Evolutionary conservation across 2,329 filamentous ascomycete species (phyloP), one percentile per base, ranked within the genome.

Genomic region (Cryoendolithus antarcticus): DNA sequence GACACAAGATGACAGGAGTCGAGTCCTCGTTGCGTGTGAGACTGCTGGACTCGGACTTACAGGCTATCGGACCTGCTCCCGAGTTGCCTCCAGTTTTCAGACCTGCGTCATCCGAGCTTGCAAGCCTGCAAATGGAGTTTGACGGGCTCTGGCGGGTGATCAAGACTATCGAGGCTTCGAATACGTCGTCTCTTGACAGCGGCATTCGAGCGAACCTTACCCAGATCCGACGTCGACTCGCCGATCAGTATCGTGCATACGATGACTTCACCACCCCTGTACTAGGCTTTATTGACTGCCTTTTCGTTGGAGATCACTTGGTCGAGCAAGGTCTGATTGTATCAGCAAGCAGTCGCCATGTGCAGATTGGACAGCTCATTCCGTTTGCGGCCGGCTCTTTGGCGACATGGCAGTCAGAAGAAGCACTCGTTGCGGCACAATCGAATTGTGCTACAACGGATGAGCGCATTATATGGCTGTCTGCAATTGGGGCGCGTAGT

Each of bases 231-330:
- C 66, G 71, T 39, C 75, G 88, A 33, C 70, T 98, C 6, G 71
- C 70, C 2, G 67, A 74, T 24, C 71, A 77, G 29, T 93, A 86
- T 54, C 72, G 77, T 30, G 77, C 77, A 9, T 96, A 95, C 52
- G 83, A 86, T 44, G 91, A 98, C 54, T 75, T 96, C 49, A 83
- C 82, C 0, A 69, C 74, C 33, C 88, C 86, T 3, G 72, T 86
- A 8, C 70, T 86, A 33, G 84, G 82, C 38, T 82, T 95, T 46
- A 66, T 96, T 32, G 77, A 82, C 42, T 84, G 84, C 49, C 65
- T 96, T 7, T 75, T 49, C 6, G 39, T 55, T 4, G 44, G 47
- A 6, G 44, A 44, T 10, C 32, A 43, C 21, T 41, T 58, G 3
- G 37, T 42, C 3, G 12, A 15, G 13, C 30, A 33, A 35, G 38